Base-by-base conservation (phyloP, 2,329 filamentous ascomycete species). In the Fusarium buxicola region DNA sequence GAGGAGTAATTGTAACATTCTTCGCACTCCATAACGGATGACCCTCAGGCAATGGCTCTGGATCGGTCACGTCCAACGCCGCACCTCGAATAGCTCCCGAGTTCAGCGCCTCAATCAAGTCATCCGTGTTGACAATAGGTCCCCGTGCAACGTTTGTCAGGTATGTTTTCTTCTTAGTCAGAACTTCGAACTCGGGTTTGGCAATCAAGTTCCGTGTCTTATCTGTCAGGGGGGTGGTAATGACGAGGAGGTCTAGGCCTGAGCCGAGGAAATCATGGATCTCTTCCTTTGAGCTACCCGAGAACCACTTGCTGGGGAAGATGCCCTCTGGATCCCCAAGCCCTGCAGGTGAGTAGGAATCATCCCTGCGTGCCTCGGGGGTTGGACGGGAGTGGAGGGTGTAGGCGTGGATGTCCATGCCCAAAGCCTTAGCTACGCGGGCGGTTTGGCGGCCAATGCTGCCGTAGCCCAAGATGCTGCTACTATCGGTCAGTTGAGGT, bases 61-160 rank as follows among this genome's bases (percentile, higher is more conserved):
- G 91, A 58, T 94, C 90, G 2, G 91, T 90, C 1, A 94, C 91
- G 72, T 94, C 91, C 35, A 94, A 76, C 2, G 90, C 90, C 0
- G 91, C 92, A 27, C 91, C 91, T 4, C 80, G 70, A 43, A 82
- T 78, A 13, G 72, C 43, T 6, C 73, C 79, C 4, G 61, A 61
- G 34, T 83, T 75, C 10, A 94, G 76, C 0, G 89, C 88, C 2
- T 79, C 78, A 15, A 92, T 82, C 46, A 94, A 72, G 2, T 86
- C 89, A 3, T 82, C 76, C 2, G 80, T 82, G 44, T 81, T 69
- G 18, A 85, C 72, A 12, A 84, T 75, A 0, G 77, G 76, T 0
- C 82, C 91, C 2, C 91, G 84, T 0, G 88, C 86, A 62, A 94
- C 90, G 69, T 94, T 94, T 46, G 86, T 84, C 7, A 94, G 69